Percentiles rank a stretch among this genome's conserved stretches.
Conservation (phyloP, 257 asterid genomes). For the Cinchona pubescens region DNA sequence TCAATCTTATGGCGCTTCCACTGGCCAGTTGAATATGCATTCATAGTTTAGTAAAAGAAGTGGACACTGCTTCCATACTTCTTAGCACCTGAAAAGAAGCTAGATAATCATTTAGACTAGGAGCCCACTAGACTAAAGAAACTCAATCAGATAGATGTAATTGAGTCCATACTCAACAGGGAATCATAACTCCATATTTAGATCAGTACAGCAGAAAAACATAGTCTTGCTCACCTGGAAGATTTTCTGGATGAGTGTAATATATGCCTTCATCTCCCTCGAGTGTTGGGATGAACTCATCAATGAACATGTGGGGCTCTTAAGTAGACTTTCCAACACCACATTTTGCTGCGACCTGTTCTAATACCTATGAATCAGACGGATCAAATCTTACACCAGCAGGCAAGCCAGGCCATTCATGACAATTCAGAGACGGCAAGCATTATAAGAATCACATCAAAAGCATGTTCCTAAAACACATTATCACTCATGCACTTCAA, state of each 20-base stretch:
- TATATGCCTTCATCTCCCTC: constrained; percentile 72
- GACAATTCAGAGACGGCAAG: constrained; percentile 39
- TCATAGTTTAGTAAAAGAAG: constrained; percentile 61
- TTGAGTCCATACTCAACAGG: background rate
- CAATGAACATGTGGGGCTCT: constrained; percentile 57
- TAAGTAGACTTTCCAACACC: constrained; percentile 45
- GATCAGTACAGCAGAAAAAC: background rate
- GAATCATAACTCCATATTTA: background rate
- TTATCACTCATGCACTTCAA: background rate
- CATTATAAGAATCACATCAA: constrained; percentile 3
- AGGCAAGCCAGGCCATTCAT: constrained; percentile 84
- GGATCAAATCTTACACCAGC: constrained; percentile 88
- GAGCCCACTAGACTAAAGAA: background rate
- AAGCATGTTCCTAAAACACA: background rate
- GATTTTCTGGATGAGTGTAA: constrained; percentile 92
- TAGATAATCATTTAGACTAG: background rate
- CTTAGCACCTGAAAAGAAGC: constrained; percentile 57
- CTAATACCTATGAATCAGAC: constrained; percentile 70
- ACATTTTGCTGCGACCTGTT: constrained; percentile 79
- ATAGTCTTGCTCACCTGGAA: constrained; percentile 71
- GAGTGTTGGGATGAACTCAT: constrained; percentile 82
- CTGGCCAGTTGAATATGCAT: constrained; percentile 73
- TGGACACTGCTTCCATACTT: constrained; percentile 80
- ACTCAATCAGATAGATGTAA: background rate
- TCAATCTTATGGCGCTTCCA: constrained; percentile 78